A percentile compares a stretch with the other conserved stretches of the same genome.
phyloP scores from a whole-genome alignment of 2,329 filamentous ascomycete genomes.

The Juglanconis juglandina region DNA sequence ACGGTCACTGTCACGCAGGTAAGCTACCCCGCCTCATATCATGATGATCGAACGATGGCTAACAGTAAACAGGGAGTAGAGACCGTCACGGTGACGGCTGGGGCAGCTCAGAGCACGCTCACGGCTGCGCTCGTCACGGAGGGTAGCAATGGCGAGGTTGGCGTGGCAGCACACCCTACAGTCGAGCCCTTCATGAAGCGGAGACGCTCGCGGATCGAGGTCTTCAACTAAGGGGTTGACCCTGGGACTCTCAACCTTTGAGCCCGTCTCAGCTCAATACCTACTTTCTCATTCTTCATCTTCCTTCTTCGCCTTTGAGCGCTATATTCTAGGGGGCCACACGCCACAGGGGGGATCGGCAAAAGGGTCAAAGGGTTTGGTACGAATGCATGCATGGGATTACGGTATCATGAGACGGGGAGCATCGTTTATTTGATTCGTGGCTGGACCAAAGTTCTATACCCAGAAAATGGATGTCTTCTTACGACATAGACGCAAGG shows the following conservation, averaged over 20 bases:
- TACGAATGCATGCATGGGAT: background rate
- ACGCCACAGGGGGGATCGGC: background rate
- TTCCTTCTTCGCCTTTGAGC: background rate
- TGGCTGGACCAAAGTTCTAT: conserved; percentile 6
- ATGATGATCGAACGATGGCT: background rate
- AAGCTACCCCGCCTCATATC: background rate
- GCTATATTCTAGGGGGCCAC: background rate
- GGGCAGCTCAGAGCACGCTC: background rate
- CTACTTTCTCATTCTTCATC: background rate
- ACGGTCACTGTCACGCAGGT: conserved; percentile 17
- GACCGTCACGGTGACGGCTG: conserved; percentile 6
- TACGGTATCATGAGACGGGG: background rate
- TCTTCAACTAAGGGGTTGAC: background rate
- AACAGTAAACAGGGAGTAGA: conserved; percentile 5
- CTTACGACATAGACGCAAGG: background rate
- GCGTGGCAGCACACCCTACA: conserved; percentile 4
- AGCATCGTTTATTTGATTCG: background rate
- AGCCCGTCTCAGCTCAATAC: background rate
- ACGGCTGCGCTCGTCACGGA: conserved; percentile 1
- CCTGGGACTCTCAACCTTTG: background rate
- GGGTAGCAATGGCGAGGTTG: conserved; percentile 5
- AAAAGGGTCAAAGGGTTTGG: background rate
- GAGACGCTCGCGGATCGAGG: conserved; percentile 15
- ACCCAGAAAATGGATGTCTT: background rate
- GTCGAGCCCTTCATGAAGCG: conserved; percentile 12